Conservation (phyloP, 345 rosid genomes). For the Syzygium oleosum region DNA sequence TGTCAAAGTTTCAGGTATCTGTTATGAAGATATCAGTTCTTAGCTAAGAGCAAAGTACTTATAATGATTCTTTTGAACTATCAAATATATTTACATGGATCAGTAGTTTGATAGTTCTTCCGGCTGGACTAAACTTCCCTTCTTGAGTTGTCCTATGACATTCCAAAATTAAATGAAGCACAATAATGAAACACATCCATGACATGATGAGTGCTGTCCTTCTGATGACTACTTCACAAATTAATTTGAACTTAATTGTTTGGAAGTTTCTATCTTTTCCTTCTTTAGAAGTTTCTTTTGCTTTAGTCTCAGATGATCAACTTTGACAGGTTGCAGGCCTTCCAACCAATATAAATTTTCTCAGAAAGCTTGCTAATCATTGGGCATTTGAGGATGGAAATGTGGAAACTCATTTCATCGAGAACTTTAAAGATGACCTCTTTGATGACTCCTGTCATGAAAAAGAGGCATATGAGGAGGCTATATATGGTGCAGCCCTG, state of each 20-base stretch:
- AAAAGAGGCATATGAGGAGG: constrained; percentile 35
- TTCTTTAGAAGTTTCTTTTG: not conserved
- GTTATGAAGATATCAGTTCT: not conserved
- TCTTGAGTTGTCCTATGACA: not conserved
- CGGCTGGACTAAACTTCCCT: not conserved
- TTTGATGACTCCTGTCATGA: constrained; percentile 53
- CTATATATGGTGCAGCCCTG: constrained; percentile 46
- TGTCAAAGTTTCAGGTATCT: constrained; percentile 81
- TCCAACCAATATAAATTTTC: constrained; percentile 83
- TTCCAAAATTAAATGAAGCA: not conserved
- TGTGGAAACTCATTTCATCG: constrained; percentile 95
- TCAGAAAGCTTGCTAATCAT: constrained; percentile 70
- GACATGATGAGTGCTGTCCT: not conserved
- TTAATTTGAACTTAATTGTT: not conserved
- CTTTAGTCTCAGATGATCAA: not conserved
- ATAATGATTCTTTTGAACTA: not conserved
- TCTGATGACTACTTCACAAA: not conserved
- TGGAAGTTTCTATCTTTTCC: not conserved
- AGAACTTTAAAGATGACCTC: constrained; percentile 63
- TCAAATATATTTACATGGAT: not conserved
- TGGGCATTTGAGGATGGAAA: constrained; percentile 63
- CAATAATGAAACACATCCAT: not conserved
- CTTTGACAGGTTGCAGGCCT: constrained; percentile 83
- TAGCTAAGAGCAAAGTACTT: not conserved
- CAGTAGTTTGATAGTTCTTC: not conserved